Conservation (phyloP, 2,329 filamentous ascomycete species). For the Colletotrichum lupini region DNA sequence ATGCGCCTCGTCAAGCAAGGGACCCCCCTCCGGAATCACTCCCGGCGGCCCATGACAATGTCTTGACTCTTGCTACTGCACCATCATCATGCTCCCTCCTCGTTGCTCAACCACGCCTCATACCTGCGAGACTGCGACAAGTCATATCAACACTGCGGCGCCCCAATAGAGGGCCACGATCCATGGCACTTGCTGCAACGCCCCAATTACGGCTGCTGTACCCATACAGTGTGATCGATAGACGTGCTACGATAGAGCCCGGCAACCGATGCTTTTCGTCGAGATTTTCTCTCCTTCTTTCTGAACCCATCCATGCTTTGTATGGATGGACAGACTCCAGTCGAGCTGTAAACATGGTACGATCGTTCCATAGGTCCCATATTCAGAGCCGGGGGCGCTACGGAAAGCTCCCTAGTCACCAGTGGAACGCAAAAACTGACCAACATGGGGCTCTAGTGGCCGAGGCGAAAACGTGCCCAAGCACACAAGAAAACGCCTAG, state of each 20-base stretch:
- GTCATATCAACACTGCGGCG: background rate
- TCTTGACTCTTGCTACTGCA: background rate
- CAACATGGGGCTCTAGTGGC: background rate
- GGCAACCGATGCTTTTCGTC: background rate
- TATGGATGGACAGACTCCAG: background rate
- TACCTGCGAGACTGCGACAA: background rate
- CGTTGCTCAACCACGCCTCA: background rate
- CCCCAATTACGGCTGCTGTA: background rate
- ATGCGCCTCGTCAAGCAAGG: background rate
- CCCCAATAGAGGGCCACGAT: background rate
- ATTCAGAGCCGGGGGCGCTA: background rate
- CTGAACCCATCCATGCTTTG: background rate
- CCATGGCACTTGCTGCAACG: background rate
- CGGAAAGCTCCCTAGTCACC: background rate
- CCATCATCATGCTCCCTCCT: background rate
- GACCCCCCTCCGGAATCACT: slow-evolving; percentile 17
- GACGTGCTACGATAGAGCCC: background rate
- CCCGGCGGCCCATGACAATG: slow-evolving; percentile 13
- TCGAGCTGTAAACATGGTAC: slow-evolving; percentile 22
- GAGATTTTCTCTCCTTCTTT: background rate
- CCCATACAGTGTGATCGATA: background rate
- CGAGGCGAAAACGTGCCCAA: background rate
- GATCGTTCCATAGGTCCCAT: slow-evolving; percentile 30
- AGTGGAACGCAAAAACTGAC: background rate
- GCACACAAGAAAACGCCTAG: background rate